Base-by-base conservation (phyloP, 257 asterid genomes). In the Nicotiana sylvestris region DNA sequence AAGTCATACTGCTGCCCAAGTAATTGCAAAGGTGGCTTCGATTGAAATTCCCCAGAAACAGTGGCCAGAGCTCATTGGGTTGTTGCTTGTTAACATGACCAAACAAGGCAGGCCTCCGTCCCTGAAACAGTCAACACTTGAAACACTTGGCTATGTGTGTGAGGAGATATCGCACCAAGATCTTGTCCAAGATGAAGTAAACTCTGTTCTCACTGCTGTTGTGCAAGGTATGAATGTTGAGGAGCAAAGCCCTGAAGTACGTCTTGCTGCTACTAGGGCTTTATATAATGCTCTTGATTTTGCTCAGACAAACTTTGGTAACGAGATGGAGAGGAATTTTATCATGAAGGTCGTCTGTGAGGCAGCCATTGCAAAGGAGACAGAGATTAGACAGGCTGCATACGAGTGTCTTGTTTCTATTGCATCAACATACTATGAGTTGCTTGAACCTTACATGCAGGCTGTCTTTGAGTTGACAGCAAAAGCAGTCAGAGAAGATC, bases 241-340 rank as follows among this genome's bases (percentile, higher is more conserved):
- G 25, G 98, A 93, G 87, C 89, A 84, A 78, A 89, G 88, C 81
- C 64, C 89, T 62, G 95, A 88, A 16, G 95, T 95, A 39, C 90
- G 97, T 9, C 96, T 95, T 29, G 98, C 97, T 82, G 98, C 98
- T 13, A 88, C 92, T 62, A 85, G 87, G 85, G 96, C 98, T 33
- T 87, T 95, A 61, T 93, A 89, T 82, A 95, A 95, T 88, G 98
- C 98, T 85, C 96, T 95, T 67, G 96, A 90, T 83, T 95, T 95
- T 92, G 98, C 98, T 21, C 94, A 91, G 77, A 91, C 98, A n/a
- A 95, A 95, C 90, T 95, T 95, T 76, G 92, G 88, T 16, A 93
- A 95, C 69, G 90, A 89, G 81, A 92, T 93, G 97, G 98, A 95
- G 90, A 90, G 98, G 82, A 91, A 89, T 81, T 93, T 92, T 82